These are phyloP conservation scores for Pholiota adiposa DNA, from an alignment of 1,284 basidiomycete genomes.

Conservation along the genomic window DNA sequence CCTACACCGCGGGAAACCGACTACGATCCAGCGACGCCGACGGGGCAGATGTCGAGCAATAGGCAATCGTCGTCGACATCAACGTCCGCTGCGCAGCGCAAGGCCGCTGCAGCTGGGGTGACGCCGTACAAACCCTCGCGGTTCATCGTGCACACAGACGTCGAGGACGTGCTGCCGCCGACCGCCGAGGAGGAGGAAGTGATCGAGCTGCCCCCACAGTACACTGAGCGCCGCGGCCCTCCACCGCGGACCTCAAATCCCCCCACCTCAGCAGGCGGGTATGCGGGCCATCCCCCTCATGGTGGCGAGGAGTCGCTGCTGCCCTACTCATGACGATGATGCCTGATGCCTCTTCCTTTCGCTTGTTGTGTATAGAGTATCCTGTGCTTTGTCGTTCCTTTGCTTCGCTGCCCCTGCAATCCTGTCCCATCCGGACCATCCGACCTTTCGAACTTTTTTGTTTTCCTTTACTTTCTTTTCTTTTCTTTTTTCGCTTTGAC, in stretches of 20 bases:
- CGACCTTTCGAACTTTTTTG: background rate
- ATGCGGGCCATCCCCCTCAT: background rate
- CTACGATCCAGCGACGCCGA: conserved; percentile 1
- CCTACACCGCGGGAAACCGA: background rate
- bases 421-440: background rate
- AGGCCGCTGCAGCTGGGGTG: conserved; percentile 54
- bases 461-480: background rate
- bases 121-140: conserved; percentile 50
- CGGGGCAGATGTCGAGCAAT: background rate
- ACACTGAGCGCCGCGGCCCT: conserved; percentile 30
- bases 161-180: conserved; percentile 52
- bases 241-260: conserved; percentile 1
- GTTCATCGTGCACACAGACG: conserved; percentile 74
- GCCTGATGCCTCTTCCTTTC: background rate
- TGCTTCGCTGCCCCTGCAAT: background rate
- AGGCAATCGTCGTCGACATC: conserved; percentile 20
- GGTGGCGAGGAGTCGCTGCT: background rate
- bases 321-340: conserved; percentile 4
- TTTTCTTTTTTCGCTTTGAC: background rate
- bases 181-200: conserved; percentile 57
- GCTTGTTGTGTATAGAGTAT: background rate
- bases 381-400: background rate
- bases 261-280: background rate
- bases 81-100: conserved; percentile 47
- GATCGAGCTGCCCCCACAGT: conserved; percentile 78